Evolutionary conservation across 306 rosid species (phyloP).

Genomic region (Parietaria judaica): DNA sequence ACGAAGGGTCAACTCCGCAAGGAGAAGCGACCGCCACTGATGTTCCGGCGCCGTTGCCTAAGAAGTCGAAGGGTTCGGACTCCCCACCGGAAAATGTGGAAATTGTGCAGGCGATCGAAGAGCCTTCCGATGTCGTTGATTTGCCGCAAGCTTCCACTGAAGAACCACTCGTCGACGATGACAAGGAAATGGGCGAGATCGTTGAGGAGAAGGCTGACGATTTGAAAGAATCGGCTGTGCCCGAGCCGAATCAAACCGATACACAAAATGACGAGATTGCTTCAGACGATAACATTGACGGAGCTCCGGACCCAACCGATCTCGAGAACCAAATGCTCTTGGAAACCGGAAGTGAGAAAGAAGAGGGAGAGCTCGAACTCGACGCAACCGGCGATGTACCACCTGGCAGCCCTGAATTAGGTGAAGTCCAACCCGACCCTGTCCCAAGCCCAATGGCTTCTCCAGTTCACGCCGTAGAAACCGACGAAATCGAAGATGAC

Average conservation of each 20-base stretch:
- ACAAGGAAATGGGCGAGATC: constrained; percentile 53
- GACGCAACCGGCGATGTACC: constrained; percentile 44
- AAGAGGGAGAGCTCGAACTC: constrained; percentile 81
- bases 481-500: constrained; percentile 63
- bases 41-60: constrained; percentile 37
- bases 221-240: constrained; percentile 38
- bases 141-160: constrained; percentile 53
- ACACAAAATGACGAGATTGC: constrained; percentile 35
- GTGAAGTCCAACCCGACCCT: constrained; percentile 53
- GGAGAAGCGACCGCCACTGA: constrained; percentile 50
- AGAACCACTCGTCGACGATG: constrained; percentile 41
- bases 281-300: constrained; percentile 51
- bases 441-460: constrained; percentile 56
- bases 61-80: constrained; percentile 67
- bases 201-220: constrained; percentile 47
- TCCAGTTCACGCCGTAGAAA: constrained; percentile 37
- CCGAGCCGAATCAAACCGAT: constrained; percentile 43
- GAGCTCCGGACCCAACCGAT: constrained; percentile 46
- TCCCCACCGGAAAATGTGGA: constrained; percentile 45
- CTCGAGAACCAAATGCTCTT: constrained; percentile 43
- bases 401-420: constrained; percentile 37
- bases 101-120: constrained; percentile 43
- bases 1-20: constrained; percentile 39
- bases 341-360: constrained; percentile 50
- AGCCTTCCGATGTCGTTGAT: constrained; percentile 43